These are phyloP conservation scores for Globisporangium echinulatum DNA, from an alignment of 352 stramenopile genomes.

Conservation along the genomic window DNA sequence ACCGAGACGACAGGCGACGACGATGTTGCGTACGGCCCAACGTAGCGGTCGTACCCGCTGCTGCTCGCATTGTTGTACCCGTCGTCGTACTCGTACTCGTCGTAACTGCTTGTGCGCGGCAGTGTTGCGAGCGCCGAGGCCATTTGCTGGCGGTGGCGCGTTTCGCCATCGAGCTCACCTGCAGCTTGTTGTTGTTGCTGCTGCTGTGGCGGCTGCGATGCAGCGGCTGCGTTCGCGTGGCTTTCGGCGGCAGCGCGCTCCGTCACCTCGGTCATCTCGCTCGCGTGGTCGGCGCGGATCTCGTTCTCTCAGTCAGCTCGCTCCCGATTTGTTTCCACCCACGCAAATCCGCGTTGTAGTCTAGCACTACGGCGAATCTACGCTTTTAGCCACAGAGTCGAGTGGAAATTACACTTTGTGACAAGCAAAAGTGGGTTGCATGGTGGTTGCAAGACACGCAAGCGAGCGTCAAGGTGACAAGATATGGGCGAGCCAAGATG, in stretches of 20 bases:
- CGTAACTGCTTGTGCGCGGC: conserved; percentile 11
- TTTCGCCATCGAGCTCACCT: conserved; percentile 18
- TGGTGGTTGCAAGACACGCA: too few species aligned
- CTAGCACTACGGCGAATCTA: too few species aligned
- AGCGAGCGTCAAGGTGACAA: too few species aligned
- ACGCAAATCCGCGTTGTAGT: too few species aligned
- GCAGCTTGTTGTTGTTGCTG: conserved; percentile 4
- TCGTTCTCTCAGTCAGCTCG: background rate
- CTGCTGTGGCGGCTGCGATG: background rate
- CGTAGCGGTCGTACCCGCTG: conserved; percentile 13
- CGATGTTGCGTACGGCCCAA: conserved; percentile 3
- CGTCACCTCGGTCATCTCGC: conserved; percentile 14
- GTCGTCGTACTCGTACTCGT: conserved; percentile 12
- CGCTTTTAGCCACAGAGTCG: too few species aligned
- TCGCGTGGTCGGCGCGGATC: background rate
- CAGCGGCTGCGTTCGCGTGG: background rate
- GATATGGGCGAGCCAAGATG: too few species aligned
- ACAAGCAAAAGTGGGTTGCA: too few species aligned
- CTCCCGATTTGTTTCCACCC: too few species aligned
- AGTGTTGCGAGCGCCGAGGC: conserved; percentile 27
- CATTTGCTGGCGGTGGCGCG: conserved; percentile 23
- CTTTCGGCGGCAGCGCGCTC: conserved; percentile 5
- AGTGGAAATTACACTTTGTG: too few species aligned
- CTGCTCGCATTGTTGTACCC: conserved; percentile 13
- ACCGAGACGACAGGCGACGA: conserved; percentile 5